A percentile compares a stretch with the other conserved stretches of the same genome.
These are phyloP conservation scores for Lactarius indigo DNA, from an alignment of 768 basidiomycete species.

Conservation along the genomic window DNA sequence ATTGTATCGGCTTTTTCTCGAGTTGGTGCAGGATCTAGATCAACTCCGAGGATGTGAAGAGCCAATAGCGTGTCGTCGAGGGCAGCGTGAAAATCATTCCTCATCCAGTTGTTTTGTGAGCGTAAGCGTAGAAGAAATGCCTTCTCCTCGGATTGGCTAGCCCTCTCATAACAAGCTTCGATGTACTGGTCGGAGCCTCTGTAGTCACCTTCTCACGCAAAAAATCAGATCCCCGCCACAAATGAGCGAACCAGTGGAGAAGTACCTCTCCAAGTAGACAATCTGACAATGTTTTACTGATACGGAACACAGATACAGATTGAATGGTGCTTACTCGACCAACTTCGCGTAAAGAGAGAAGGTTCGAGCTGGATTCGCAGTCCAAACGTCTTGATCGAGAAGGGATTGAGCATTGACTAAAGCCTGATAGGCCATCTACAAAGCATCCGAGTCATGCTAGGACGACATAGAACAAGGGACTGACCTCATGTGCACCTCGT, in stretches of 20 bases:
- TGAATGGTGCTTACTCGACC: constrained; percentile 50
- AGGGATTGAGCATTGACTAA: constrained; percentile 57
- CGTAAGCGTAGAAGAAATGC: constrained; percentile 55
- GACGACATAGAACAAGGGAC: not conserved
- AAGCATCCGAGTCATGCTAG: constrained; percentile 1
- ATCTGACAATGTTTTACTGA: constrained; percentile 33
- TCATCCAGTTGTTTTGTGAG: constrained; percentile 61
- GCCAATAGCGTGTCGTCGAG: constrained; percentile 57
- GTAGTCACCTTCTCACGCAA: constrained; percentile 46
- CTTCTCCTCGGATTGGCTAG: constrained; percentile 50
- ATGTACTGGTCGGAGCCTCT: constrained; percentile 49
- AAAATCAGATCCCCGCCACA: not conserved
- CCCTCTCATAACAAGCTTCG: constrained; percentile 50
- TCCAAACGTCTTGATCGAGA: constrained; percentile 54
- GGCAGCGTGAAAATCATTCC: constrained; percentile 52
- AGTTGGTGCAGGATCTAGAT: constrained; percentile 51
- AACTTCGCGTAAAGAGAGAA: constrained; percentile 53
- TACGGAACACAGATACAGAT: not conserved
- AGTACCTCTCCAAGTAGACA: constrained; percentile 63
- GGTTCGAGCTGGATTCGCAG: constrained; percentile 43
- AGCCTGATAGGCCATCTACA: constrained; percentile 58
- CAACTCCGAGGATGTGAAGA: constrained; percentile 58
- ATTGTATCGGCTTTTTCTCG: constrained; percentile 54
- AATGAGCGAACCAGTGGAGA: not conserved
- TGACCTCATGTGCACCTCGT: constrained; percentile 72